Evolutionary conservation across 805 yeast genomes (phyloP).

Genomic region (Wickerhamomyces kurtzmanii): DNA sequence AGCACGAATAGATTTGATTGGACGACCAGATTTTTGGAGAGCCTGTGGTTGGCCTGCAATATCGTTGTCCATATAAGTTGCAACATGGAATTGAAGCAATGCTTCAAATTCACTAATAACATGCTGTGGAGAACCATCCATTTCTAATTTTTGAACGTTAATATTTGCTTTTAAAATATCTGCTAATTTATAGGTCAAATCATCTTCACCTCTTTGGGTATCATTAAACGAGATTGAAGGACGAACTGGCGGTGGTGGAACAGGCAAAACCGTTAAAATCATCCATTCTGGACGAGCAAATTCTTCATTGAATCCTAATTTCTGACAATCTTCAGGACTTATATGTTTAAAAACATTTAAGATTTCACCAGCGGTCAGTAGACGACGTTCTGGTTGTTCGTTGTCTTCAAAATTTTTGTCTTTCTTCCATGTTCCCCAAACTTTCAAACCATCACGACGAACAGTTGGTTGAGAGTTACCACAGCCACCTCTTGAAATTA

Average conservation of each 20-base stretch:
- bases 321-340: slow-evolving; percentile 68
- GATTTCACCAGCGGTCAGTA: slow-evolving; percentile 82
- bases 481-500: slow-evolving; percentile 86
- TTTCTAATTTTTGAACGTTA: slow-evolving; percentile 93
- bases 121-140: slow-evolving; percentile 99
- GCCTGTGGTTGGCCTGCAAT: slow-evolving; percentile 99
- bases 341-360: slow-evolving; percentile 89
- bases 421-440: slow-evolving; percentile 98
- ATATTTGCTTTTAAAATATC: slow-evolving; percentile 95
- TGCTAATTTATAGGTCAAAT: slow-evolving; percentile 92
- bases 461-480: slow-evolving; percentile 95
- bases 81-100: slow-evolving; percentile 92
- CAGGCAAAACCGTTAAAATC: slow-evolving; percentile 94
- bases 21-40: slow-evolving; percentile 96
- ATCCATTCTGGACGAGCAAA: slow-evolving; percentile 99
- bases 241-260: slow-evolving; percentile 99
- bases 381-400: slow-evolving; percentile 84
- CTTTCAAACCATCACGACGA: slow-evolving; percentile 90
- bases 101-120: slow-evolving; percentile 95
- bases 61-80: slow-evolving; percentile 99
- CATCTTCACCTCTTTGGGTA: slow-evolving; percentile 98
- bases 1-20: slow-evolving; percentile 97
- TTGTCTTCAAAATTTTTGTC: slow-evolving; percentile 71
- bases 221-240: slow-evolving; percentile 98
- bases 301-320: slow-evolving; percentile 87